Conservation (phyloP, 805 yeast species). For the Saturnispora galanensis region DNA sequence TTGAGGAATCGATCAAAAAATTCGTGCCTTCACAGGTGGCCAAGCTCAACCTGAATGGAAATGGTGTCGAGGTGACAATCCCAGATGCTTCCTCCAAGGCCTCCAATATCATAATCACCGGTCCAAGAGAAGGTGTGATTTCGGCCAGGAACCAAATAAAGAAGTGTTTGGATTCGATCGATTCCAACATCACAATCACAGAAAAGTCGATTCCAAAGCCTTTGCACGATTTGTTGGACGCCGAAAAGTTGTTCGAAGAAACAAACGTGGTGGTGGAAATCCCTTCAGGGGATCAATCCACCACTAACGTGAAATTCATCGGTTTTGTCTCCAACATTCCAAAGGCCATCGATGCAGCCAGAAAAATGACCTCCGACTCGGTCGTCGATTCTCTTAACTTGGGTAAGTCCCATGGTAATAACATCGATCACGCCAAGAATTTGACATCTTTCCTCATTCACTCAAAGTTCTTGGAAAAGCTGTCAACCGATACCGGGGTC, state of each 20-base stretch:
- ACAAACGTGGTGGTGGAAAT: slow-evolving; percentile 48
- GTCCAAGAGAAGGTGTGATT: slow-evolving; percentile 60
- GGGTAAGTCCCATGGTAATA: slow-evolving; percentile 81
- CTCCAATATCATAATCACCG: slow-evolving; percentile 43
- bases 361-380: slow-evolving; percentile 47
- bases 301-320: slow-evolving; percentile 42
- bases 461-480: slow-evolving; percentile 37
- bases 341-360: slow-evolving; percentile 55
- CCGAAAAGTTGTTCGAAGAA: slow-evolving; percentile 40
- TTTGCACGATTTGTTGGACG: slow-evolving; percentile 61
- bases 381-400: slow-evolving; percentile 66
- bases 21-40: slow-evolving; percentile 31
- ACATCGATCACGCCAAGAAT: slow-evolving; percentile 63
- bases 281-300: slow-evolving; percentile 36
- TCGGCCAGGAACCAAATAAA: slow-evolving; percentile 44
- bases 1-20: slow-evolving; percentile 35
- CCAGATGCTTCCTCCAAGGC: slow-evolving; percentile 30
- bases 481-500: slow-evolving; percentile 34
- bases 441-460: slow-evolving; percentile 58
- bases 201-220: slow-evolving; percentile 54
- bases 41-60: slow-evolving; percentile 14
- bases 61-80: slow-evolving; percentile 22
- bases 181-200: slow-evolving; percentile 38
- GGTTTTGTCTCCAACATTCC: slow-evolving; percentile 50
- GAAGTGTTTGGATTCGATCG: slow-evolving; percentile 34